Evolutionary conservation across 371 early-diverging fungal genomes (phyloP).

Genomic region (Mucor sp.): DNA sequence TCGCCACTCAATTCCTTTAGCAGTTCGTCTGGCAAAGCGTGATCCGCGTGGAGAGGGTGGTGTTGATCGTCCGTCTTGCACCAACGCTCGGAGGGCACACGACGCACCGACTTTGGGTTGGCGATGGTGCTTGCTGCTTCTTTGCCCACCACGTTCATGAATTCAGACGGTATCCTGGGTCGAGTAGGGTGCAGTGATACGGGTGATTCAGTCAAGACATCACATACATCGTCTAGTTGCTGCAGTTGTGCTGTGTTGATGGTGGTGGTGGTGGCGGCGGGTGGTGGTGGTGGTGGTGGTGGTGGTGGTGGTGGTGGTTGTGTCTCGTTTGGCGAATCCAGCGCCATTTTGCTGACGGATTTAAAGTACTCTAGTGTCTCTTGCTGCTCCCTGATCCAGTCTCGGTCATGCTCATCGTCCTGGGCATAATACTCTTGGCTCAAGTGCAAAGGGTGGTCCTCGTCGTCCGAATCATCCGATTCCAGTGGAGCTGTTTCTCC

Average conservation of each 20-base stretch:
- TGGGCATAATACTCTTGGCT: conserved; percentile 15
- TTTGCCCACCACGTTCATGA: background rate
- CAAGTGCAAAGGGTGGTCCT: conserved; percentile 6
- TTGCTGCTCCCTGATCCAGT: conserved; percentile 28
- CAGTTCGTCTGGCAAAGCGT: conserved; percentile 24
- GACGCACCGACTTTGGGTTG: conserved; percentile 8
- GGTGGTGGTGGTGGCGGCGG: background rate
- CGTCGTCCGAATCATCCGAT: conserved; percentile 17
- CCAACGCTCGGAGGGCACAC: conserved; percentile 46
- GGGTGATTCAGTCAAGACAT: background rate
- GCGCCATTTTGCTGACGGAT: background rate
- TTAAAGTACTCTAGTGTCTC: conserved; percentile 27
- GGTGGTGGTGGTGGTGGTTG: background rate
- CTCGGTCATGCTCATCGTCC: conserved; percentile 17
- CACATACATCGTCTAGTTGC: background rate
- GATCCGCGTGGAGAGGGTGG: background rate
- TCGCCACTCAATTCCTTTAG: conserved; percentile 23
- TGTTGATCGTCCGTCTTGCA: conserved; percentile 19
- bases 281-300: background rate
- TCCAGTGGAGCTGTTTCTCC: conserved; percentile 21
- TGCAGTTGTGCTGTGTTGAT: background rate
- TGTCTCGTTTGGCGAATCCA: background rate
- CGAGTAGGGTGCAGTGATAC: background rate
- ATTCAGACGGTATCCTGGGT: background rate
- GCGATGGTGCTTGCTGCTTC: background rate